Conservation (phyloP, 2,329 filamentous ascomycete species). For the Achaetomium macrosporum region DNA sequence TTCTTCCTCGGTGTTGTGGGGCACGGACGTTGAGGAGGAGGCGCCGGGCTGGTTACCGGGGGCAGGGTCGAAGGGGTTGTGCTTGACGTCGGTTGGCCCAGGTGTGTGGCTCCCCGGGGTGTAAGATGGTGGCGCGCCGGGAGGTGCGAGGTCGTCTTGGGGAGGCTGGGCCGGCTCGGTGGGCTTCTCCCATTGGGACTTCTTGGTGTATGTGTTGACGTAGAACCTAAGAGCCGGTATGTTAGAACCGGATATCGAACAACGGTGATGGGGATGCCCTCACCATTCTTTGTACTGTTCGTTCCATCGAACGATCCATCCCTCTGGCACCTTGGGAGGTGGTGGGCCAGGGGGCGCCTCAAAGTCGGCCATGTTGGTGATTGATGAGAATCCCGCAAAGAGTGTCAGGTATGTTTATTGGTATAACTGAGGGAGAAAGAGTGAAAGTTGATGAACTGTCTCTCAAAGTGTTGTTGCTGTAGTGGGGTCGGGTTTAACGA, state of each 20-base stretch:
- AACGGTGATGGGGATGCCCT: conserved; percentile 8
- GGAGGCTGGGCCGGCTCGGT: conserved; percentile 52
- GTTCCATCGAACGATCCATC: conserved; percentile 83
- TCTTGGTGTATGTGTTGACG: conserved; percentile 80
- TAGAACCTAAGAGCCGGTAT: conserved; percentile 65
- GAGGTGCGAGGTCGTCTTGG: conserved; percentile 36
- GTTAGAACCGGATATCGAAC: background rate
- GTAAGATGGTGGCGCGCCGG: conserved; percentile 64
- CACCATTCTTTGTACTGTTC: conserved; percentile 78
- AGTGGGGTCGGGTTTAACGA: conserved; percentile 1
- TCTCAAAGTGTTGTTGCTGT: background rate
- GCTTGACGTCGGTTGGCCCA: conserved; percentile 53
- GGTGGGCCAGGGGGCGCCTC: conserved; percentile 49
- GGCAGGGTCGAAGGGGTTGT: conserved; percentile 29
- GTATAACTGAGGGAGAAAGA: background rate
- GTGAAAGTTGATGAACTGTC: no score
- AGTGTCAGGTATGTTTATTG: background rate
- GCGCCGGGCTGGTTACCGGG: conserved; percentile 28
- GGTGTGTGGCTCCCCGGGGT: conserved; percentile 43
- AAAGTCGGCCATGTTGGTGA: conserved; percentile 46
- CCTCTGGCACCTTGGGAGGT: conserved; percentile 61
- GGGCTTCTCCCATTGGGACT: conserved; percentile 86
- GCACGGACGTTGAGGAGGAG: conserved; percentile 5
- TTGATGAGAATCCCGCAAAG: background rate
- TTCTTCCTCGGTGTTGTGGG: conserved; percentile 39